A percentile compares a stretch with the other conserved stretches of the same genome.
These are phyloP conservation scores for Yamadazyma laniorum DNA, from an alignment of 805 yeast species.

Conservation along the genomic window DNA sequence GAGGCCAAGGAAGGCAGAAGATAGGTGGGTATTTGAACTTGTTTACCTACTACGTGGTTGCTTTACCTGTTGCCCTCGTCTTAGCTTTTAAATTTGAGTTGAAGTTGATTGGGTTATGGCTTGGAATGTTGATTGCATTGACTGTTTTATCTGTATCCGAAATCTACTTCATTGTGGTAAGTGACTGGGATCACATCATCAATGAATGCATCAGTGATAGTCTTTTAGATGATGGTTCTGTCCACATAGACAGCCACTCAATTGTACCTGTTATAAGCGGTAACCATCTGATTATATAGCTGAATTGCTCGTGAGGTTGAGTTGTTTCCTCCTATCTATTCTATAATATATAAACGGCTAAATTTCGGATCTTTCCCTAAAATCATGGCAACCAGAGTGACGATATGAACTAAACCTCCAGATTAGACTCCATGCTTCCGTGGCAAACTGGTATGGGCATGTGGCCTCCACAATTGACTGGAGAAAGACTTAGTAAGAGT, in stretches of 20 bases:
- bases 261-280: conserved; percentile 29
- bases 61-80: conserved; percentile 46
- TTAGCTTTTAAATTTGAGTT: conserved; percentile 41
- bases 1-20: conserved; percentile 59
- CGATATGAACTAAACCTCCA: no score
- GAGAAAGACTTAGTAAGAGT: no score
- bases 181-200: conserved; percentile 45
- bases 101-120: conserved; percentile 49
- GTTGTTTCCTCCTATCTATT: no score
- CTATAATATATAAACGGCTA: no score
- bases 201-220: conserved; percentile 44
- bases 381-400: no score
- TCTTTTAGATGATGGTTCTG: conserved; percentile 33
- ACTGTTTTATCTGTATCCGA: conserved; percentile 38
- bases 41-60: conserved; percentile 47
- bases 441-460: no score
- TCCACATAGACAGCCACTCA: conserved; percentile 30
- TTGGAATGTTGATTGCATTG: conserved; percentile 46
- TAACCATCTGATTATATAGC: conserved; percentile 18
- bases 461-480: no score
- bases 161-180: conserved; percentile 38
- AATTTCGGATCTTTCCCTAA: no score
- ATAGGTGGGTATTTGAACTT: conserved; percentile 55
- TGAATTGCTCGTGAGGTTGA: no score
- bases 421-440: no score